A percentile compares a stretch with the other conserved stretches of the same genome.
Evolutionary conservation across 768 basidiomycete species (phyloP).

Genomic region (Artomyces pyxidatus): DNA sequence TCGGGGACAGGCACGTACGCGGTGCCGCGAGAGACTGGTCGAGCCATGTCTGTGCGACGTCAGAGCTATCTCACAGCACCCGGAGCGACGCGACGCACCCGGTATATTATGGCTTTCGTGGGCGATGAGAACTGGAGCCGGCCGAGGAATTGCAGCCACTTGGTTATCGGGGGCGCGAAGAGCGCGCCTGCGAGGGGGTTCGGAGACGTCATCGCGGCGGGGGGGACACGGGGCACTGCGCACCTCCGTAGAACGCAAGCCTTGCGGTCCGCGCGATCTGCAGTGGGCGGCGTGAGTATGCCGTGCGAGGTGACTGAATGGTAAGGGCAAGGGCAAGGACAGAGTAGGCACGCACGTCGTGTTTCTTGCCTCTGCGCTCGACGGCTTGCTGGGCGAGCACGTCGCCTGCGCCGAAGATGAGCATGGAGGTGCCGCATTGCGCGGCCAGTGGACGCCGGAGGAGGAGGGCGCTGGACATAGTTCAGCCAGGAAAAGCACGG

Average conservation of each 20-base stretch:
- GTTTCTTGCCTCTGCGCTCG: slow-evolving; percentile 60
- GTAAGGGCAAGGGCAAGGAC: background rate
- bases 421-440: slow-evolving; percentile 55
- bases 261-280: slow-evolving; percentile 57
- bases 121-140: slow-evolving; percentile 60
- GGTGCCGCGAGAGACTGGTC: slow-evolving; percentile 80
- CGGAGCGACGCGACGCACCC: slow-evolving; percentile 33
- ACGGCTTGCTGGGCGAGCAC: slow-evolving; percentile 81
- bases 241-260: slow-evolving; percentile 68
- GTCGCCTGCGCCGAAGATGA: slow-evolving; percentile 71
- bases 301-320: too few species aligned
- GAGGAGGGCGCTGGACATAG: slow-evolving; percentile 43
- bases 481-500: too few species aligned
- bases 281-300: too few species aligned
- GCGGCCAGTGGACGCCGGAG: slow-evolving; percentile 53
- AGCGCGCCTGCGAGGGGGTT: slow-evolving; percentile 38
- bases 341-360: slow-evolving; percentile 49
- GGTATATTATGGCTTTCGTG: slow-evolving; percentile 48
- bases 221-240: slow-evolving; percentile 4
- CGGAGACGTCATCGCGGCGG: background rate
- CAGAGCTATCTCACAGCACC: background rate
- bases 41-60: slow-evolving; percentile 54
- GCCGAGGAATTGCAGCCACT: slow-evolving; percentile 73
- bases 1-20: slow-evolving; percentile 26
- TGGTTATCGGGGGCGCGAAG: slow-evolving; percentile 77